Base-by-base conservation (phyloP, 306 rosid species). In the Rubus parviflorus region DNA sequence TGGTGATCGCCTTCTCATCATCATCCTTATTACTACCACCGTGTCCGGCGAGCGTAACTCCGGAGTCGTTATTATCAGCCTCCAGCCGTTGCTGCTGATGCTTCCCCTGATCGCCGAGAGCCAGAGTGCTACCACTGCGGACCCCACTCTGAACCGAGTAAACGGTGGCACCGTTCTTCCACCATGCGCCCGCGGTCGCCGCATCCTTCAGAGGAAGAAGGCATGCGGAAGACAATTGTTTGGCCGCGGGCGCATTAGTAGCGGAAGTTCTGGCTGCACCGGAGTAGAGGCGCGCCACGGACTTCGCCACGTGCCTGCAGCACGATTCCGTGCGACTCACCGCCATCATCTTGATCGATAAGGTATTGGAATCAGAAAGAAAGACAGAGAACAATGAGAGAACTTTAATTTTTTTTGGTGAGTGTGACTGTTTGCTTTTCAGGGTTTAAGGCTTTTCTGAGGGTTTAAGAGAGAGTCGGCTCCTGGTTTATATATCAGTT, bases 1-100 rank as follows among this genome's bases (percentile, higher is more conserved):
- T 92, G 47, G 65, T 41, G 5, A 81, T 9, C 14, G 46, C 77
- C 2, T 87, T 85, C 75, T 71, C 74, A 68, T 71, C 68, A 37
- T 15, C 45, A 3, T 80, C 79, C 71, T 79, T 81, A 3, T 84
- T 75, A 12, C 68, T 81, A 16, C 8, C 64, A n/a, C 52, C 25
- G 35, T 42, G 66, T 60, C 68, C 45, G 11, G n/a, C 42, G 35
- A 37, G 41, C 8, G 41, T 35, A 62, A 51, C 60, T 2, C 54
- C 68, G 45, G 61, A 30, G 54, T 76, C 47, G 52, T 46, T 64
- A 22, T 64, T 54, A n/a, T n/a, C 76, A 47, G 35, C 45, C 68
- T 15, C 57, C 25, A 79, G 56, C 71, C 15, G n/a, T n/a, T n/a
- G 65, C 16, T 72, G 52, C 35, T 30, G 65, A 13, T 68, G 52